Evolutionary conservation across 2,329 filamentous ascomycete genomes (phyloP), one percentile per base, ranked within the genome.

Genomic region (Aspergillus pseudoglaucus): DNA sequence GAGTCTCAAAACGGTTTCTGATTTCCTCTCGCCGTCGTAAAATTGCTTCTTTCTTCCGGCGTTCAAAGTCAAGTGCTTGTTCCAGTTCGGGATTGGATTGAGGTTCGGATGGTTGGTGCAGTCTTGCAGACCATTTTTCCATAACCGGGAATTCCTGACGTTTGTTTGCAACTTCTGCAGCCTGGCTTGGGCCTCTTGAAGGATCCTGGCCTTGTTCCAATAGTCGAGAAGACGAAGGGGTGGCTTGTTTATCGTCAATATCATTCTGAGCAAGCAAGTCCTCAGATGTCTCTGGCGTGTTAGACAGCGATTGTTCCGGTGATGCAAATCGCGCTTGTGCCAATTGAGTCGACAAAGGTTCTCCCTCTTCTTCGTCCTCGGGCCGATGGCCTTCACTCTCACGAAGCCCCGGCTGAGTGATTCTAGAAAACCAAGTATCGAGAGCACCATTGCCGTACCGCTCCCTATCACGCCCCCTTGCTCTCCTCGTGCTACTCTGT

Each of bases 1-100:
- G 23, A 4, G 23, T 27, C 7, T 43, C 42, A 20, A 17, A 37
- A 8, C 37, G 39, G 15, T 46, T 47, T 17, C 50, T 53, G 6
- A 57, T 44, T 35, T 55, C 51, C 46, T 60, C 44, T 20, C 60
- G 59, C 17, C 59, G 57, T 35, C 53, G 47, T n/a, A 57, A 53
- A 15, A 64, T 64, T 12, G 59, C 63, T 3, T 61, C 63, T 49
- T 59, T 65, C 53, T 71, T 70, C 37, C 67, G 59, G 14, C 56
- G 55, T 42, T 71, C 68, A 49, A 70, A 71, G 30, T 70, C 66
- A 42, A 71, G 57, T 18, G 67, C 65, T 10, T 60, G 55, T 37
- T 60, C 56, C 4, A 68, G 40, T 27, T 60, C 59, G 2, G 55
- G 39, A 6, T 53, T 47, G 1, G 53, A 46, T 12, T 37, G 44